phyloP scores from a whole-genome alignment of 495 filamentous ascomycete genomes.

The Mycothermus thermophilus region DNA sequence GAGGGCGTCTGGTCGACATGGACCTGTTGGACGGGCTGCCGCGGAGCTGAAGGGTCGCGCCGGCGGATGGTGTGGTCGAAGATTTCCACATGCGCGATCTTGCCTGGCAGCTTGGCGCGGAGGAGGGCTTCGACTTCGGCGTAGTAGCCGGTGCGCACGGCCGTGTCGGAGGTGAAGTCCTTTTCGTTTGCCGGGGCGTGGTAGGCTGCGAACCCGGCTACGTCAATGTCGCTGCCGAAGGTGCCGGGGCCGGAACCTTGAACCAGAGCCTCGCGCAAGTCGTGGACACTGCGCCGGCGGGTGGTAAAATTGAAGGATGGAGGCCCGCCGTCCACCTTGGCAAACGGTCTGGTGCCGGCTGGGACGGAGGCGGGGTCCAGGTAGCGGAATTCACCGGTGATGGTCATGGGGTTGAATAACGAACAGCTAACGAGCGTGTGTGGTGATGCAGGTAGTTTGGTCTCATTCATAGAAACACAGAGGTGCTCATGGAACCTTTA shows the following conservation, averaged over 20 bases:
- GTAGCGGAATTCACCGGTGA: constrained; percentile 17
- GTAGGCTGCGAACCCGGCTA: constrained; percentile 28
- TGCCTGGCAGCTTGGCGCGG: constrained; percentile 33
- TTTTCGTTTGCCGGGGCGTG: constrained; percentile 28
- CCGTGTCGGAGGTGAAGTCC: constrained; percentile 46
- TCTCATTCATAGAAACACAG: too few relatives aligned
- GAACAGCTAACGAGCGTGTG: not conserved
- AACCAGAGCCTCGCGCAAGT: constrained; percentile 13
- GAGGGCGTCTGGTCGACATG: constrained; percentile 72
- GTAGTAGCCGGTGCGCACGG: constrained; percentile 58
- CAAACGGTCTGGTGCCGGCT: constrained; percentile 21
- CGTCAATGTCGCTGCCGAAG: constrained; percentile 29
- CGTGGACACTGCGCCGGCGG: constrained; percentile 18
- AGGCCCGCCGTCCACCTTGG: constrained; percentile 27
- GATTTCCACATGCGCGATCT: constrained; percentile 46
- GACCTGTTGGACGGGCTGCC: constrained; percentile 54
- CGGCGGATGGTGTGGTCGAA: constrained; percentile 85
- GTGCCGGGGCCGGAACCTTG: not conserved
- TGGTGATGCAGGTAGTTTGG: not conserved
- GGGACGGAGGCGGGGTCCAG: constrained; percentile 13
- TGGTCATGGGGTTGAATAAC: constrained; percentile 10
- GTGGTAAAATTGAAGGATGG: constrained; percentile 15
- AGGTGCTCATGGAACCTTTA: too few relatives aligned
- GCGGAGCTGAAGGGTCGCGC: constrained; percentile 32
- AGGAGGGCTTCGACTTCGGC: constrained; percentile 62